These are phyloP conservation scores for Lichtheimia corymbifera DNA, from an alignment of 371 early-diverging fungal genomes.

Conservation along the genomic window DNA sequence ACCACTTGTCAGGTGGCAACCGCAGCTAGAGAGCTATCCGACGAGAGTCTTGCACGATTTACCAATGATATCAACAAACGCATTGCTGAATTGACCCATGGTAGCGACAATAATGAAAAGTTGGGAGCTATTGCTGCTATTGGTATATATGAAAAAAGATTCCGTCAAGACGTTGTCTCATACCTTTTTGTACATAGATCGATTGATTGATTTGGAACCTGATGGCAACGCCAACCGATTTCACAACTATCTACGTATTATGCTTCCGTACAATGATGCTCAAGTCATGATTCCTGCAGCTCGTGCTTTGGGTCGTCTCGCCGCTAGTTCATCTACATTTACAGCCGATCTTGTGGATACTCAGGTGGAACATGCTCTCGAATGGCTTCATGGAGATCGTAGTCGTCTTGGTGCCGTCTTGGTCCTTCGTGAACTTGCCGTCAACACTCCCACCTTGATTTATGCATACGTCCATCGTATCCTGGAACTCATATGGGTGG, in stretches of 20 bases:
- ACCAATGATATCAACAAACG: slow-evolving; percentile 75
- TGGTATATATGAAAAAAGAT: slow-evolving; percentile 37
- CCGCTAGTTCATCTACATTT: slow-evolving; percentile 74
- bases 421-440: slow-evolving; percentile 81
- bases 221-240: slow-evolving; percentile 89
- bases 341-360: slow-evolving; percentile 86
- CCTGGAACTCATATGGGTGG: slow-evolving; percentile 86
- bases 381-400: slow-evolving; percentile 88
- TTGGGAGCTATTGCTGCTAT: slow-evolving; percentile 77
- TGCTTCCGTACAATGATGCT: slow-evolving; percentile 82
- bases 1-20: slow-evolving; percentile 52
- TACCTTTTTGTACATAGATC: slow-evolving; percentile 52
- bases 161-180: background rate
- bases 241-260: slow-evolving; percentile 83
- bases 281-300: slow-evolving; percentile 85
- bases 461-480: slow-evolving; percentile 85
- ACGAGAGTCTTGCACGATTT: slow-evolving; percentile 68
- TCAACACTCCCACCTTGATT: slow-evolving; percentile 84
- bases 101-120: slow-evolving; percentile 69
- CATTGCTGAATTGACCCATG: slow-evolving; percentile 73
- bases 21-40: slow-evolving; percentile 68
- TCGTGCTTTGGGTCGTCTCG: slow-evolving; percentile 80
- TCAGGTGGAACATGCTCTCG: slow-evolving; percentile 86
- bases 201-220: slow-evolving; percentile 82
- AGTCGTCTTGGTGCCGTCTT: slow-evolving; percentile 87